Evolutionary conservation across 2,329 filamentous ascomycete genomes (phyloP).

Genomic region (Curvularia lunata): DNA sequence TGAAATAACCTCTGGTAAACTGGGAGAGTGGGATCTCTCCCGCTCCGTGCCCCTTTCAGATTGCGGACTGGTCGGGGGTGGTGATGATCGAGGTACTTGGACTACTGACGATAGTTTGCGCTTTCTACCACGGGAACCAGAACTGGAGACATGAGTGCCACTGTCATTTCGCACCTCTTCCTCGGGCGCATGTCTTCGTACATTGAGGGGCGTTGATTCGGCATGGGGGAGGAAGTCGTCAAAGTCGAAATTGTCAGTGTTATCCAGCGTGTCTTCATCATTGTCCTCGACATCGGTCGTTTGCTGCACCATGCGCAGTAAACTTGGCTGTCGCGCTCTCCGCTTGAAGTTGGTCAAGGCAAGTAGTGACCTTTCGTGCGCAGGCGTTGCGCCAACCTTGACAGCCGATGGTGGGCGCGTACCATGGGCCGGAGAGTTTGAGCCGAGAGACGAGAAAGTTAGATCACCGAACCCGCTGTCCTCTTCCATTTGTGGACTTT

Average conservation of each 20-base stretch:
- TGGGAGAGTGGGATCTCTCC: conserved; percentile 44
- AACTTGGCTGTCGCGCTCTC: conserved; percentile 56
- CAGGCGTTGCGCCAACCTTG: conserved; percentile 53
- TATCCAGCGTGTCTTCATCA: conserved; percentile 54
- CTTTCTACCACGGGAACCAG: conserved; percentile 48
- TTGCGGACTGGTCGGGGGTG: conserved; percentile 39
- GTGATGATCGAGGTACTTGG: conserved; percentile 49
- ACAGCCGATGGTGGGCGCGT: conserved; percentile 53
- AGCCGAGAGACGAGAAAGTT: conserved; percentile 44
- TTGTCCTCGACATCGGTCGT: conserved; percentile 55
- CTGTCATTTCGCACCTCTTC: conserved; percentile 35
- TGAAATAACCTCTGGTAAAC: conserved; percentile 42
- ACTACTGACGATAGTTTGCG: conserved; percentile 47
- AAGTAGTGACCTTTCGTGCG: conserved; percentile 55
- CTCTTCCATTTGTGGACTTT: conserved; percentile 22
- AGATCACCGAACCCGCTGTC: conserved; percentile 43
- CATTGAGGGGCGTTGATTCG: conserved; percentile 70
- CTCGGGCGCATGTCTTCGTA: conserved; percentile 41
- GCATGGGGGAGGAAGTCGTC: conserved; percentile 65
- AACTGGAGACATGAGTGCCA: conserved; percentile 40
- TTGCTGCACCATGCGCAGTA: conserved; percentile 57
- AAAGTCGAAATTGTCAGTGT: conserved; percentile 45
- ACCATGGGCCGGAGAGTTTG: conserved; percentile 44
- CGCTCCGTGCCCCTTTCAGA: conserved; percentile 40
- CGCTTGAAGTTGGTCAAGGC: conserved; percentile 60